These are phyloP conservation scores for Trichoderma aggressivum DNA, from an alignment of 2,329 filamentous ascomycete genomes.

Conservation along the genomic window DNA sequence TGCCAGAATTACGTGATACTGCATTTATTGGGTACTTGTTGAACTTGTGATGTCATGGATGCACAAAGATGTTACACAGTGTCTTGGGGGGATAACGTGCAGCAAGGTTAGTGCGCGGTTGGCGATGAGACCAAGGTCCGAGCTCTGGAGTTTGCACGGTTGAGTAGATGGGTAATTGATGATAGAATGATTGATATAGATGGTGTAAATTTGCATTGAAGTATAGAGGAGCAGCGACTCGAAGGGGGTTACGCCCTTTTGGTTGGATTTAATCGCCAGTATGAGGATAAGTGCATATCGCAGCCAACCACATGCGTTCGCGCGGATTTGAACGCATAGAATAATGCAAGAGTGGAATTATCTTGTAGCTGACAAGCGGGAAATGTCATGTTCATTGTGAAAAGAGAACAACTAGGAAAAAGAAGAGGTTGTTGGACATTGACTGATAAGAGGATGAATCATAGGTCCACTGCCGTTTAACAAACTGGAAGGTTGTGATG, in stretches of 20 bases:
- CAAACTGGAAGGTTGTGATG: not conserved
- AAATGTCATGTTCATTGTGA: not conserved
- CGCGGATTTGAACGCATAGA: not conserved
- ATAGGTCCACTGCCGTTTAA: not conserved
- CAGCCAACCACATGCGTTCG: not conserved
- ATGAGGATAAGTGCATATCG: not conserved
- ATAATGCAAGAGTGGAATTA: not conserved
- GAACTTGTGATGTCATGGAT: not conserved
- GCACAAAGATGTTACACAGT: not conserved
- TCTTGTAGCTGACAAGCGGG: not conserved
- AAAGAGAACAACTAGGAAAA: not conserved
- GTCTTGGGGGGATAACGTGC: not conserved
- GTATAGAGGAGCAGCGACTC: not conserved
- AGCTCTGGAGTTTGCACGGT: not conserved
- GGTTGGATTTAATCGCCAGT: not conserved
- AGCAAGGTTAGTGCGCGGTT: not conserved
- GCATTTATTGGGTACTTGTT: not conserved
- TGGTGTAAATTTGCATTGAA: not conserved
- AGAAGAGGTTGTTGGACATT: not conserved
- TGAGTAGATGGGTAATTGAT: not conserved
- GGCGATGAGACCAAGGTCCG: not conserved
- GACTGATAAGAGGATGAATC: not conserved
- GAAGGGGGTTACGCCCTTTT: not conserved
- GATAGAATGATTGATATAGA: not conserved
- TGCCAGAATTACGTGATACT: not conserved